Base-by-base conservation (phyloP, 805 yeast genomes). In the Barnettozyma siamensis region DNA sequence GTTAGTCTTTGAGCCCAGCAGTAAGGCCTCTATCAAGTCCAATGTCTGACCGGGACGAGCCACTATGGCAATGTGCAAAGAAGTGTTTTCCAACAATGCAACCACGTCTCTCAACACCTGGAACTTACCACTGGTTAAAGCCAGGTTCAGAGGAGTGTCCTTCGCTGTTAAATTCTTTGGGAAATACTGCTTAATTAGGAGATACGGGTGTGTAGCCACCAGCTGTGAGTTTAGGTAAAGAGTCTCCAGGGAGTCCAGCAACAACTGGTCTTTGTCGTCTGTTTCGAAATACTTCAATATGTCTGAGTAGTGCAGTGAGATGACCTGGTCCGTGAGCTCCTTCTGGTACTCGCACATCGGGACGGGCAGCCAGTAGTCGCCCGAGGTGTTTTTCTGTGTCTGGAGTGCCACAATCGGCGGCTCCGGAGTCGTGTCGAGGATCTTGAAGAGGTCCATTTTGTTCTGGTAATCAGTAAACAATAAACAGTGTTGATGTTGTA, bases 231-330 rank as follows among this genome's bases (percentile, higher is more conserved):
- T 88, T 43, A 75, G 62, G 44, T 86, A 75, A 60, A 94, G 76
- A 7, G 86, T 82, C 45, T 78, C 75, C 59, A 91, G 69, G 0
- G 94, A 80, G 54, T 86, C 86, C n/a, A 79, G 67, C 29, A 84
- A 75, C 23, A 85, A 76, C 35, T 72, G 72, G 37, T 76, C 78
- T 35, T 66, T 61, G 41, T 67, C 65, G 27, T 66, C 62, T 1
- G 71, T 64, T 58, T 88, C 95, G 55, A 86, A 88, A 59, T 83
- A 89, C 62, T 88, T 81, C 51, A 91, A 67, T 43, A 91, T 88
- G 57, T 89, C 98, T 27, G 91, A 78, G 58, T 89, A 91, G 62
- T 91, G 98, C 31, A 88, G 67, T 2, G 95, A 85, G 11, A 91
- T 85, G 24, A 93, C 88, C 58, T 88, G 96, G 60, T 91, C 95